phyloP scores from a whole-genome alignment of 192 early-diverging fungal genomes.

The Mortierella antarctica region DNA sequence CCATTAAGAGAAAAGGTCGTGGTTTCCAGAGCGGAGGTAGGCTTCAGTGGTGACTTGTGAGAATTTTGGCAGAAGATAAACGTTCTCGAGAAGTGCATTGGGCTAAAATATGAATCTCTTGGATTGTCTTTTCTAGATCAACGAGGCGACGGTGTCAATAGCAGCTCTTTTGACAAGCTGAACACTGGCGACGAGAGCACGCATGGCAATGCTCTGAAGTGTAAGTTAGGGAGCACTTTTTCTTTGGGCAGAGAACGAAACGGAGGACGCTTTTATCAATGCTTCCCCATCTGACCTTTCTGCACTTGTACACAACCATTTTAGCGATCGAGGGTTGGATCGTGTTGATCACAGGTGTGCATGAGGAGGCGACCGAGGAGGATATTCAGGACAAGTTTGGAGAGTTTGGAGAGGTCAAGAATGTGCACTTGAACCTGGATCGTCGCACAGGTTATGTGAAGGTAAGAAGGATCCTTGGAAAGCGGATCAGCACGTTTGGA shows the following conservation, averaged over 20 bases:
- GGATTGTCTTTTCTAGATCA: conserved; percentile 13
- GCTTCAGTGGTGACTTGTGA: not conserved
- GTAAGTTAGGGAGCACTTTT: conserved; percentile 12
- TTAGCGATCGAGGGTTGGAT: conserved; percentile 95
- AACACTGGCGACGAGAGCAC: conserved; percentile 37
- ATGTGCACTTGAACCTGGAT: conserved; percentile 93
- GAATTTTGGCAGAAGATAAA: not conserved
- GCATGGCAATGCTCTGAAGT: conserved; percentile 38
- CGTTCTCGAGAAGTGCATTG: not conserved
- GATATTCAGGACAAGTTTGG: conserved; percentile 87
- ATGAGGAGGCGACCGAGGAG: conserved; percentile 96
- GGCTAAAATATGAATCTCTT: not conserved
- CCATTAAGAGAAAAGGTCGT: conserved; percentile 57
- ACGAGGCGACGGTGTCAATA: conserved; percentile 26
- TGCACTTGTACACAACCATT: not conserved
- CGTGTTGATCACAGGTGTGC: conserved; percentile 89
- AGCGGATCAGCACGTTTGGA: not conserved
- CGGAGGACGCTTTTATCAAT: not conserved
- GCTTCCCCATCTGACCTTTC: not conserved
- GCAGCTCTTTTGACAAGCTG: conserved; percentile 37
- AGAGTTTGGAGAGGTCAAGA: conserved; percentile 92
- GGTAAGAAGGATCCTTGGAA: conserved; percentile 56
- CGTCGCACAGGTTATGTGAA: conserved; percentile 96
- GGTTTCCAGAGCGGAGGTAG: conserved; percentile 56
- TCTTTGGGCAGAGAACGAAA: not conserved